Evolutionary conservation across 1,284 basidiomycete genomes (phyloP), one percentile per base, ranked within the genome.

Genomic region (Naganishia cerealis): DNA sequence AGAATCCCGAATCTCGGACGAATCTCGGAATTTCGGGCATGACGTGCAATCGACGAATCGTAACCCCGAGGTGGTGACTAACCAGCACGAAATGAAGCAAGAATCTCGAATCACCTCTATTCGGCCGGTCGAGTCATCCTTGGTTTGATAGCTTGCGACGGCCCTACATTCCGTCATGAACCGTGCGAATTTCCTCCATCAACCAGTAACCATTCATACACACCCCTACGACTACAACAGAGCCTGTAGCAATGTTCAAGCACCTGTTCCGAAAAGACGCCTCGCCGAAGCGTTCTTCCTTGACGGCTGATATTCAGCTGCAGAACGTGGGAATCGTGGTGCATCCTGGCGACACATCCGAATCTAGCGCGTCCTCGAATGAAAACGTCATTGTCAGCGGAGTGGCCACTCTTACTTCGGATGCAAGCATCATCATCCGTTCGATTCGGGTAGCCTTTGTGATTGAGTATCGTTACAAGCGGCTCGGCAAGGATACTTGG

Each of bases 331-430:
- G 50, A 1, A 40, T 63, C 8, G 61, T 63, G 15, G 50, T 63
- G 12, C 61, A 63, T 40, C 61, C 61, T 5, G 61, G 61, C 0
- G 61, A 63, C 16, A 21, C 48, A 40, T n/a, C 46, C 21, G 61
- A 63, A 24, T 16, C 50, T 21, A 52, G 55, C 29, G 39, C 38
- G 18, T 18, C 36, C 18, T 63, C 61, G 13, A 52, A 63, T 10
- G 50, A 63, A 13, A 63, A 50, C 12, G 26, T 50, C 38, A 53
- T 63, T n/a, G 40, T 63, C 21, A 63, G 50, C 61, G 61, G 61
- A 15, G 39, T 54, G 21, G 50, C 42, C 13, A 46, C 18, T 24
- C 38, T 63, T 5, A 33, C 6, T 13, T 63, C 61, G 13, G 50
- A 63, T 39, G 24, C 50, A 5, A 63, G 61, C 24, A 63, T 63